Evolutionary conservation across 305 asterid species (phyloP), one percentile per base, ranked within the genome.

Genomic region (Rubia peregrina): DNA sequence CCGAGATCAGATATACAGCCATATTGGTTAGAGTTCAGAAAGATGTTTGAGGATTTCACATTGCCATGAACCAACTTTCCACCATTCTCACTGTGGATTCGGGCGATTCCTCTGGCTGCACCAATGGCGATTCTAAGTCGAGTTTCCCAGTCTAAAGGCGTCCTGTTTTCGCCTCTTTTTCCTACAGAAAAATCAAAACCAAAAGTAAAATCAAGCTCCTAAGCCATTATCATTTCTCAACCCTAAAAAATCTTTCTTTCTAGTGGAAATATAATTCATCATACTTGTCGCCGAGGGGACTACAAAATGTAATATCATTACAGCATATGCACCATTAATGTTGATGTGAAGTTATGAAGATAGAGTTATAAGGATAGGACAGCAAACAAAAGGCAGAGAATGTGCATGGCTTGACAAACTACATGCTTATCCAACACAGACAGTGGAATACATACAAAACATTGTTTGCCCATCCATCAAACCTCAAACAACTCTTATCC

Each of bases 1-100:
- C 96, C 95, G 17, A 87, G 88, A 80, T 92, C 98, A 0, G 97
- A 89, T 46, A 90, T 77, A 57, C 95, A 89, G 0, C 96, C 96
- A 0, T 84, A 83, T 40, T 79, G 75, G 13, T 43, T 76, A 42
- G 91, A 62, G 73, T 92, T 92, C 43, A 92, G 88, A 70, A 92
- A 90, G 71, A 92, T 76, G 77, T 93, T 93, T 0, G 96, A 86
- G 60, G 95, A 83, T 76, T 89, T 93, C 68, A 93, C 69, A 30
- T 92, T 90, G 60, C 98, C 98, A 9, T 92, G 98, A 24, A 86
- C 95, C 62, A 92, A 73, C 67, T 86, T 92, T 30, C 95, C 94
- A 1, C 85, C 82, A 65, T 84, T 86, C 80, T 87, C 95, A 3
- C 56, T 14, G 44, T 92, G 98, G 83, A 92, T 78, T 51, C 90